Evolutionary conservation across 2,329 filamentous ascomycete species (phyloP).

Genomic region (Albifimbria verrucaria): DNA sequence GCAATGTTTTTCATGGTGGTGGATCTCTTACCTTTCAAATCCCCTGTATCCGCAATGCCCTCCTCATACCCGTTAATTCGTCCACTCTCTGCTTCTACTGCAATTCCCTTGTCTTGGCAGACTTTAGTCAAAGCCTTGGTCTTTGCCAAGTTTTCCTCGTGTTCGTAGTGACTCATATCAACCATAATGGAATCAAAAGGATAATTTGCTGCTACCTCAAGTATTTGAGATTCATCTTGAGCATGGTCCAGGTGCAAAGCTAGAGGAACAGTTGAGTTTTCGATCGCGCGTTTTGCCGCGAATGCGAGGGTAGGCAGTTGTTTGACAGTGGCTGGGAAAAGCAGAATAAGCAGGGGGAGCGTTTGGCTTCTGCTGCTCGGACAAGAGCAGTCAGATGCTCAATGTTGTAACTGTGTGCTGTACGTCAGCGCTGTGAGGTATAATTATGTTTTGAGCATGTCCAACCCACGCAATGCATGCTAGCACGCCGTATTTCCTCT

Average conservation of each 20-base stretch:
- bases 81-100: slow-evolving; percentile 5
- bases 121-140: slow-evolving; percentile 5
- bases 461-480: slow-evolving; percentile 36
- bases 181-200: slow-evolving; percentile 73
- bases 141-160: slow-evolving; percentile 59
- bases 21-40: slow-evolving; percentile 36
- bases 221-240: slow-evolving; percentile 57
- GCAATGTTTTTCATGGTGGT: background rate
- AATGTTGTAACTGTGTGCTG: slow-evolving; percentile 58
- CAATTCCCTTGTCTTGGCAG: background rate
- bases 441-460: background rate
- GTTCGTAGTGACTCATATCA: slow-evolving; percentile 72
- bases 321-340: slow-evolving; percentile 69
- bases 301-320: slow-evolving; percentile 54
- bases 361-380: slow-evolving; percentile 63
- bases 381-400: slow-evolving; percentile 68
- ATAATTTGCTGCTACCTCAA: slow-evolving; percentile 47
- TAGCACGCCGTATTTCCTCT: slow-evolving; percentile 45
- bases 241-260: slow-evolving; percentile 66
- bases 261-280: slow-evolving; percentile 54
- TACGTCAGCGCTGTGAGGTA: background rate
- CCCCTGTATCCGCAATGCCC: slow-evolving; percentile 60
- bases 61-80: slow-evolving; percentile 54
- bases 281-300: slow-evolving; percentile 52
- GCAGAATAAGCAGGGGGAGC: slow-evolving; percentile 65